A percentile compares a stretch with the other conserved stretches of the same genome.
Conservation (phyloP, 2,329 filamentous ascomycete genomes). For the Colletotrichum salicis region DNA sequence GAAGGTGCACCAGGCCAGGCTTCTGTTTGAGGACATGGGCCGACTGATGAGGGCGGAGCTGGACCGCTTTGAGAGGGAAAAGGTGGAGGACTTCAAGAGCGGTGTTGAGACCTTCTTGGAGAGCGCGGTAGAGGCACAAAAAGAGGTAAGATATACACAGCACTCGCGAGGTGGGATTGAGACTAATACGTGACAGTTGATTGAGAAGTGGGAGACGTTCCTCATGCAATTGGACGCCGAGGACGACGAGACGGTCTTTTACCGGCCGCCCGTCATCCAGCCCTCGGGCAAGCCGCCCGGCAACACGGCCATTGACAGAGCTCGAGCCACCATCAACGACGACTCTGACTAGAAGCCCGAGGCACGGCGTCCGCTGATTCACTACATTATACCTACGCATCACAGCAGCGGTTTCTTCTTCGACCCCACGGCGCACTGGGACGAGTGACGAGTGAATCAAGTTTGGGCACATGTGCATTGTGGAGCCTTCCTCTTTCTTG, state of each 20-base stretch:
- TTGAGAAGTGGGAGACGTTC: slow-evolving; percentile 98
- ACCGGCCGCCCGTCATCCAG: slow-evolving; percentile 70
- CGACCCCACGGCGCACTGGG: slow-evolving; percentile 8
- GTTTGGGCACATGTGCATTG: slow-evolving; percentile 21
- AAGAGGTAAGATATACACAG: slow-evolving; percentile 75
- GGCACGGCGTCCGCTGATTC: slow-evolving; percentile 21
- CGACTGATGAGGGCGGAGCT: slow-evolving; percentile 89
- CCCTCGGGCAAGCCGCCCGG: slow-evolving; percentile 60
- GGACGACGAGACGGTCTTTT: slow-evolving; percentile 80
- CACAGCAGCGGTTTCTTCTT: slow-evolving; percentile 17
- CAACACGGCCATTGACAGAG: slow-evolving; percentile 69
- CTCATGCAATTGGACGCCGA: slow-evolving; percentile 95
- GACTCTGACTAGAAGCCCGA: slow-evolving; percentile 63
- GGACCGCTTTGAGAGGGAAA: slow-evolving; percentile 94
- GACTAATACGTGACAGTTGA: slow-evolving; percentile 57
- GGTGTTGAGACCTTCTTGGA: slow-evolving; percentile 98
- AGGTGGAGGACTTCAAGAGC: slow-evolving; percentile 99
- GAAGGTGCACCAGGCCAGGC: slow-evolving; percentile 87
- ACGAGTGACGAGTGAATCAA: slow-evolving; percentile 1
- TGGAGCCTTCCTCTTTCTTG: slow-evolving; percentile 17
- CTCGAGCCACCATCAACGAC: slow-evolving; percentile 67
- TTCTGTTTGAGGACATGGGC: slow-evolving; percentile 98
- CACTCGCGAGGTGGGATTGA: background rate
- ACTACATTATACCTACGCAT: slow-evolving; percentile 18
- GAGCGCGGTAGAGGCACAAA: slow-evolving; percentile 96